Percentiles rank a stretch among this genome's conserved stretches.
Conservation (phyloP, 1,284 basidiomycete genomes). For the Neolentinus lepideus region DNA sequence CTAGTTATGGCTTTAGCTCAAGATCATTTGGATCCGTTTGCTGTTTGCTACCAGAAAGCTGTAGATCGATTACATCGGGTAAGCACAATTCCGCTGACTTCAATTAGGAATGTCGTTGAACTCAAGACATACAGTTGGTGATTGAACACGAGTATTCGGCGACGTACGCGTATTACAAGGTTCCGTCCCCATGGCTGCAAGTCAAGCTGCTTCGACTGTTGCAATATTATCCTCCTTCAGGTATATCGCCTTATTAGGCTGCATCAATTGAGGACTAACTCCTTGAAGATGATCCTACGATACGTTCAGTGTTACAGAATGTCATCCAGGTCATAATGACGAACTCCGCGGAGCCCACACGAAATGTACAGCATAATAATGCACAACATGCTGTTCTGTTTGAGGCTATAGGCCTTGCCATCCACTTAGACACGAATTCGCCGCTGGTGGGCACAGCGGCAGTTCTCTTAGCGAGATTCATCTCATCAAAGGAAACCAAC, state of each 20-base stretch:
- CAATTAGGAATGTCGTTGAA: constrained; percentile 10
- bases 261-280: constrained; percentile 5
- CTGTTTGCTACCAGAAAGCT: constrained; percentile 90
- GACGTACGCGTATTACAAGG: constrained; percentile 95
- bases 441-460: constrained; percentile 88
- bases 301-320: constrained; percentile 73
- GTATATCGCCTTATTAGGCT: constrained; percentile 32
- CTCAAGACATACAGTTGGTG: constrained; percentile 54
- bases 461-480: constrained; percentile 89
- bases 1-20: constrained; percentile 94
- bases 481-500: constrained; percentile 97
- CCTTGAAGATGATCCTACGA: constrained; percentile 70
- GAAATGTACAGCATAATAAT: constrained; percentile 98
- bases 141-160: constrained; percentile 85
- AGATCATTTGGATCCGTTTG: constrained; percentile 85
- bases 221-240: constrained; percentile 94
- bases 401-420: constrained; percentile 95
- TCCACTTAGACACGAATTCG: constrained; percentile 92
- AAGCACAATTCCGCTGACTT: constrained; percentile 19
- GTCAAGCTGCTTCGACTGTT: constrained; percentile 91
- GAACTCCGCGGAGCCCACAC: constrained; percentile 86
- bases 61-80: constrained; percentile 86
- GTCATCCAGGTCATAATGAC: constrained; percentile 90
- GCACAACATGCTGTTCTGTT: constrained; percentile 98
- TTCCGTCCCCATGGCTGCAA: constrained; percentile 97